These are phyloP conservation scores for Haematococcus lacustris DNA, from an alignment of 139 green algal species.

Conservation along the genomic window DNA sequence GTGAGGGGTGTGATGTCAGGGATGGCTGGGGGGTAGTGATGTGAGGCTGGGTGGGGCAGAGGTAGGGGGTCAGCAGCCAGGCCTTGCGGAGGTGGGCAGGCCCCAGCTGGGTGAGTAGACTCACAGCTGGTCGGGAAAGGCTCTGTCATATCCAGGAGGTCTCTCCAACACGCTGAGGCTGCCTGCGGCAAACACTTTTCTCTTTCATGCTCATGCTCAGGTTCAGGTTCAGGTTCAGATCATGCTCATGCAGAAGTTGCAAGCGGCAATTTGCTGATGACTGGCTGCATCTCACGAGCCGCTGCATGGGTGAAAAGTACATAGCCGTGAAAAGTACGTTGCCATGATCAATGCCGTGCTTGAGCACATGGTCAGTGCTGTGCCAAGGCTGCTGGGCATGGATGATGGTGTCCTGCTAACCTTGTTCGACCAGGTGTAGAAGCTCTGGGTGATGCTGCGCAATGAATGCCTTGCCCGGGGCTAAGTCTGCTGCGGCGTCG, in stretches of 20 bases:
- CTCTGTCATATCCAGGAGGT: background rate
- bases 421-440: background rate
- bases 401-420: background rate
- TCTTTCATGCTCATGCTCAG: background rate
- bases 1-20: too few species aligned
- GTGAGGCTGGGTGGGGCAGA: too few species aligned
- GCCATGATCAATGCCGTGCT: background rate
- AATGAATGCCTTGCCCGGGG: background rate
- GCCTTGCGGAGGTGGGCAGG: too few species aligned
- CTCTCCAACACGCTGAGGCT: background rate
- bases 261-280: background rate
- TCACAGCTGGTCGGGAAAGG: slow-evolving; percentile 5
- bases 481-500: background rate
- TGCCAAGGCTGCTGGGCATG: background rate
- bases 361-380: background rate
- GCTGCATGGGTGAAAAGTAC: background rate
- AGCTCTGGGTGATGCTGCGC: background rate
- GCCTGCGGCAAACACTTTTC: background rate
- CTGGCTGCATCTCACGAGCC: background rate
- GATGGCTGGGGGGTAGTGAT: too few species aligned
- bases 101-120: too few species aligned
- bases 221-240: too few species aligned
- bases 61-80: too few species aligned
- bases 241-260: too few species aligned
- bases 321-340: too few species aligned